Evolutionary conservation across 2,329 filamentous ascomycete species (phyloP), one percentile per base, ranked within the genome.

Genomic region (Kalmusia sp.): DNA sequence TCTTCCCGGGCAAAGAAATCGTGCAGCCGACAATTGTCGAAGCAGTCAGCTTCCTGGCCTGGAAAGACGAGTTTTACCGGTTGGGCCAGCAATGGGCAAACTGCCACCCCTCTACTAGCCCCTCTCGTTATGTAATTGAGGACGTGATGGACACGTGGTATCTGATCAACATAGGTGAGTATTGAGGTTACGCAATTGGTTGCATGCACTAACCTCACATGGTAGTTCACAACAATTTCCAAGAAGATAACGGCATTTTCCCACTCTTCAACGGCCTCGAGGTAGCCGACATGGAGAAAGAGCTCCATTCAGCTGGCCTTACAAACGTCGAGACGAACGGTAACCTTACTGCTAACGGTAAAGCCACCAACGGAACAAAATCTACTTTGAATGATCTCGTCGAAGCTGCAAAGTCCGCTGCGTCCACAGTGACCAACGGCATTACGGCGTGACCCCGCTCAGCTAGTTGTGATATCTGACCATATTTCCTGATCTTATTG

Each of bases 11-110:
- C 53, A 96, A 98, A 75, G 95, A 99, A 76, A 97, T 99, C 70
- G 93, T 99, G n/a, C 95, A 99, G 76, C 95, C 95, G 12, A 99
- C 95, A n/a, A 97, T 99, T 67, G 95, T 99, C 47, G 95, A 99
- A 79, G 96, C 91, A 15, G 89, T 99, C 73, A 96, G 91, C 73
- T 99, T 99, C 84, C 81, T 99, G 49, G 95, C 95, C 2, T 99
- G 95, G 95, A 96, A 96, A 77, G 95, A 99, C 64, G 95, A 99
- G 77, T 96, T 96, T 14, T 99, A 92, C 81, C 87, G 91, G 56
- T 84, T 99, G 8, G 95, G 95, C 49, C 84, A 89, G 52, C 93
- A 99, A 70, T 99, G 95, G 95, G 91, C 91, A 19, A 91, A 91
- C 68, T 99, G 95, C 73, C 92, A 96, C 70, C 86, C 92, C 31